A percentile compares a stretch with the other conserved stretches of the same genome.
phyloP scores from a whole-genome alignment of 2,329 filamentous ascomycete species.

The Thelonectria rubi region DNA sequence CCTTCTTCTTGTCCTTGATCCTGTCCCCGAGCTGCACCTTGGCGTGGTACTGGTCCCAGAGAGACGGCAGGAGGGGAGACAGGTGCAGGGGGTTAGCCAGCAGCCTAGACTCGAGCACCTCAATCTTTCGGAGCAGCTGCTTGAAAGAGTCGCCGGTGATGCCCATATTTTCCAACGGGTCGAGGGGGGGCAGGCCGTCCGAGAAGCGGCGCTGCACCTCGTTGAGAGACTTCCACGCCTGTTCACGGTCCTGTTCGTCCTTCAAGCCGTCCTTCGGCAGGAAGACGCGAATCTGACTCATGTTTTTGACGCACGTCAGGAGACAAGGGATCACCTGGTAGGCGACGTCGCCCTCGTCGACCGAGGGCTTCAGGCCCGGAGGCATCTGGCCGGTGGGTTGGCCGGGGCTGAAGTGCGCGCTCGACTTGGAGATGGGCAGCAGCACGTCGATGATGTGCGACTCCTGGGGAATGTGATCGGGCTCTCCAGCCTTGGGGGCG shows the following conservation, averaged over 20 bases:
- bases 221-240: constrained; percentile 74
- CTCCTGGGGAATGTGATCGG: constrained; percentile 78
- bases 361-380: constrained; percentile 63
- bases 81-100: constrained; percentile 91
- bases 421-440: constrained; percentile 65
- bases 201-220: constrained; percentile 90
- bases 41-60: constrained; percentile 86
- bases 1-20: constrained; percentile 89
- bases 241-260: constrained; percentile 69
- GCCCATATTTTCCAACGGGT: constrained; percentile 95
- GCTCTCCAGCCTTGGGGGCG: constrained; percentile 70
- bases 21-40: constrained; percentile 81
- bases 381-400: constrained; percentile 58
- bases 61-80: constrained; percentile 80
- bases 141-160: constrained; percentile 95
- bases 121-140: constrained; percentile 92
- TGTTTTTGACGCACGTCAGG: constrained; percentile 83
- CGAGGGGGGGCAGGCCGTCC: constrained; percentile 87
- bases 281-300: constrained; percentile 85
- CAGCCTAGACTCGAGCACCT: constrained; percentile 91
- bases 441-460: constrained; percentile 85
- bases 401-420: constrained; percentile 55
- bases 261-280: constrained; percentile 78
- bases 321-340: constrained; percentile 75
- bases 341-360: constrained; percentile 43